Conservation (phyloP, 257 asterid genomes). For the Solanum chmielewskii region DNA sequence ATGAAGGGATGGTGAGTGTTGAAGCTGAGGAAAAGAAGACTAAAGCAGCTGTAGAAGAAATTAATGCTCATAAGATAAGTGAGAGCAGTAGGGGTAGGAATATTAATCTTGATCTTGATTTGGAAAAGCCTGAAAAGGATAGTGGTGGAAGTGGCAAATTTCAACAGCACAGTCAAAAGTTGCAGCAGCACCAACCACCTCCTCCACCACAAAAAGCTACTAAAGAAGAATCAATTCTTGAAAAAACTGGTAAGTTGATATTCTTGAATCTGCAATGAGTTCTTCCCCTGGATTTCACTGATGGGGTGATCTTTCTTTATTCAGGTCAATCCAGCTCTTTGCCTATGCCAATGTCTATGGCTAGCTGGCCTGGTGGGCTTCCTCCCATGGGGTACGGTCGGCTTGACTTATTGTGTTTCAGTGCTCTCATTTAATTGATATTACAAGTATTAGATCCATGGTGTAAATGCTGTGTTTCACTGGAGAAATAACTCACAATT, state of each 20-base stretch:
- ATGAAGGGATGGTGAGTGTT: background rate
- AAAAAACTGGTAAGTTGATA: constrained; percentile 42
- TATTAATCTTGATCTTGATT: constrained; percentile 56
- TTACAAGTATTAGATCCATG: constrained; percentile 5
- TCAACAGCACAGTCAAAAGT: constrained; percentile 24
- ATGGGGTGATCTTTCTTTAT: background rate
- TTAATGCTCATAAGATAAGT: constrained; percentile 16
- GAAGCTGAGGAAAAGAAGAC: constrained; percentile 32
- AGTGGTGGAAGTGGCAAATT: constrained; percentile 17
- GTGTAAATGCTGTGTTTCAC: background rate
- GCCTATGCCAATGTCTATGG: constrained; percentile 65
- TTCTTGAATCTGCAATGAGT: background rate
- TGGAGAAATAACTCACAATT: constrained; percentile 15
- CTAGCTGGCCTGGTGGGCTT: constrained; percentile 90
- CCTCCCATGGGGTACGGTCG: constrained; percentile 79
- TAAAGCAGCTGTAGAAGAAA: constrained; percentile 19
- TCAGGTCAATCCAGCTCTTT: constrained; percentile 52
- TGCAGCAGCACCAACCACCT: constrained; percentile 14
- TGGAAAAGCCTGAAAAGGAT: constrained; percentile 54
- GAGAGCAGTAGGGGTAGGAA: constrained; percentile 33
- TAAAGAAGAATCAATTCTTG: constrained; percentile 41
- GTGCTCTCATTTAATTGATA: background rate
- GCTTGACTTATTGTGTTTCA: background rate
- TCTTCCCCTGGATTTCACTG: background rate
- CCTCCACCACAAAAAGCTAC: constrained; percentile 18